Conservation (phyloP, 306 rosid species). For the Vigna unguiculata region DNA sequence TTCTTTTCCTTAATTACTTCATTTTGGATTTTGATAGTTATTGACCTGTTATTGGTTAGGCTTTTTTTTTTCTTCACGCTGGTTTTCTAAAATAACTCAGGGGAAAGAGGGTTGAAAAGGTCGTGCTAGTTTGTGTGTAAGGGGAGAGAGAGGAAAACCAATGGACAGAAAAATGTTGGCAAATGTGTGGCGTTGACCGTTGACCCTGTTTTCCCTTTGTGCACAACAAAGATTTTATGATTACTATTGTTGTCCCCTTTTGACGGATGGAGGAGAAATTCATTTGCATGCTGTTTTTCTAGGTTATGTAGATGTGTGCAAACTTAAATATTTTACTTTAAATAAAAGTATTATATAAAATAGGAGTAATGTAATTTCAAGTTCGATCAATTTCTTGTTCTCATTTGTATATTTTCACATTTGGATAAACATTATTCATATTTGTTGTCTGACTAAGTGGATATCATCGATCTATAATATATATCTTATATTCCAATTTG, state of each 20-base stretch:
- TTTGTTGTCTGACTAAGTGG: no score
- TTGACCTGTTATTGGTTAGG: not conserved
- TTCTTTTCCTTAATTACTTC: not conserved
- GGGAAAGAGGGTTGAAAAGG: conserved; percentile 54
- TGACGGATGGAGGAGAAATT: not conserved
- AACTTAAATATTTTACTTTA: no score
- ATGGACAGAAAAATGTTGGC: conserved; percentile 45
- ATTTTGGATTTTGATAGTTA: conserved; percentile 22
- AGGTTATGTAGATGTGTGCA: not conserved
- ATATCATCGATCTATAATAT: no score
- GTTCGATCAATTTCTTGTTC: no score
- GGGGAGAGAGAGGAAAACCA: conserved; percentile 30
- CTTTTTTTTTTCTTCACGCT: not conserved
- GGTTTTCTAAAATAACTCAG: conserved; percentile 1
- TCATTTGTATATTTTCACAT: no score
- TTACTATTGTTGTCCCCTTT: not conserved
- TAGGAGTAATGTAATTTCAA: no score
- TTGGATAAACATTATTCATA: no score
- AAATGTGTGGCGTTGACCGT: not conserved
- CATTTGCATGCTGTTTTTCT: not conserved
- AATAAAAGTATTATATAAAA: no score
- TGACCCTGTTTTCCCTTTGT: not conserved
- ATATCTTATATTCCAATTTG: no score
- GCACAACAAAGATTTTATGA: not conserved
- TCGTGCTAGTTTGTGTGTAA: conserved; percentile 31